Evolutionary conservation across 2,329 filamentous ascomycete species (phyloP).

Genomic region (Venturia effusa): DNA sequence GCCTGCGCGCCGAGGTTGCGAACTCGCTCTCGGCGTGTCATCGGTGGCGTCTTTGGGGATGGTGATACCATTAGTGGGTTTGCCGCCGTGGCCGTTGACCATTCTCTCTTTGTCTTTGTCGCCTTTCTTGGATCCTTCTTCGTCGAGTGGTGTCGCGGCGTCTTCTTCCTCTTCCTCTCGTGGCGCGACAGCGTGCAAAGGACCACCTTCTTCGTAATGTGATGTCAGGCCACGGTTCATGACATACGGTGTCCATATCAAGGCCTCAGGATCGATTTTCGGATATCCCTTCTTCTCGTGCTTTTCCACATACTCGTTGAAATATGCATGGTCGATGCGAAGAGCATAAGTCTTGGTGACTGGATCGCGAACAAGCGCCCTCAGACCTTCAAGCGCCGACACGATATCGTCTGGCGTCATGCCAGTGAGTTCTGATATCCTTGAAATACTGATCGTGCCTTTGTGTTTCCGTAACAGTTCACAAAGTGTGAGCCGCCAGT

Average conservation of each 20-base stretch:
- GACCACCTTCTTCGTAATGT: slow-evolving; percentile 71
- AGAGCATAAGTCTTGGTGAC: slow-evolving; percentile 82
- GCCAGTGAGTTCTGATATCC: slow-evolving; percentile 79
- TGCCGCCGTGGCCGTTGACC: background rate
- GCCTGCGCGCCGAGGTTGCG: background rate
- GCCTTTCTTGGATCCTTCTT: slow-evolving; percentile 10
- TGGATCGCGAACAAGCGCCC: slow-evolving; percentile 82
- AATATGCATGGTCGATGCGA: slow-evolving; percentile 75
- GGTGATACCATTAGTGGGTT: slow-evolving; percentile 1
- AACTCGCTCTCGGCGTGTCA: background rate
- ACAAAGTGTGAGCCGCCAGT: slow-evolving; percentile 86
- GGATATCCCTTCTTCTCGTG: slow-evolving; percentile 87
- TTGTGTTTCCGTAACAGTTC: slow-evolving; percentile 64
- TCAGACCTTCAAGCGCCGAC: slow-evolving; percentile 79
- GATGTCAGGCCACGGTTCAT: slow-evolving; percentile 81
- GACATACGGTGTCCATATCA: slow-evolving; percentile 94
- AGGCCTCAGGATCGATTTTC: slow-evolving; percentile 63
- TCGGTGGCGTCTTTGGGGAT: background rate
- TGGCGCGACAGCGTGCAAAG: slow-evolving; percentile 76
- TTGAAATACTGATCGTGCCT: slow-evolving; percentile 42
- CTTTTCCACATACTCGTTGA: slow-evolving; percentile 74
- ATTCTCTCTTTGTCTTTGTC: slow-evolving; percentile 6
- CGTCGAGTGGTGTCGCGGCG: slow-evolving; percentile 13
- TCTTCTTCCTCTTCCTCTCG: slow-evolving; percentile 61
- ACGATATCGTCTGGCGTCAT: slow-evolving; percentile 96